A percentile compares a stretch with the other conserved stretches of the same genome.
Evolutionary conservation across 2,329 filamentous ascomycete species (phyloP).

Genomic region (Pyricularia sp.): DNA sequence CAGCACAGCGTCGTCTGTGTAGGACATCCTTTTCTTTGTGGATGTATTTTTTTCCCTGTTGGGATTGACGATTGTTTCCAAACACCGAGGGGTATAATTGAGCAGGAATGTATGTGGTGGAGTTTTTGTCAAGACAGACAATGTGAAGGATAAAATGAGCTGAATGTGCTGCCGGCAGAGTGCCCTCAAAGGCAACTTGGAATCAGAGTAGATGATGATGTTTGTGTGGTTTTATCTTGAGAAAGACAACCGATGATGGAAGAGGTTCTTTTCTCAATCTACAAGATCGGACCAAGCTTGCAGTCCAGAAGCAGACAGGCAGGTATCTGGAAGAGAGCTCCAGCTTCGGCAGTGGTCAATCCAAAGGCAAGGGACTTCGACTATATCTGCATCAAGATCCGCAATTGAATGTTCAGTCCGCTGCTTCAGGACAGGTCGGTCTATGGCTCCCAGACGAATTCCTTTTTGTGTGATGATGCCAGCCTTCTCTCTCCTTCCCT

Average conservation of each 20-base stretch:
- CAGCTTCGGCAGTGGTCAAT: background rate
- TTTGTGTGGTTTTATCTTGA: background rate
- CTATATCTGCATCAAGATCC: conserved; percentile 6
- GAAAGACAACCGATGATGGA: background rate
- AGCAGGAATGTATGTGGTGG: background rate
- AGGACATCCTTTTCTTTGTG: conserved; percentile 58
- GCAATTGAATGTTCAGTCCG: conserved; percentile 3
- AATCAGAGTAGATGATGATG: background rate
- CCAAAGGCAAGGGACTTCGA: background rate
- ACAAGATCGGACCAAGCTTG: background rate
- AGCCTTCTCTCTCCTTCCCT: background rate
- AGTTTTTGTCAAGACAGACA: background rate
- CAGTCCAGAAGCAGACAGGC: background rate
- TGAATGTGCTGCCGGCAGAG: background rate
- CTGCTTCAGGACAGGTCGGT: background rate
- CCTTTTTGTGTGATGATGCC: background rate
- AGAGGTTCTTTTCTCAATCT: background rate
- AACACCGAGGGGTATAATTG: background rate
- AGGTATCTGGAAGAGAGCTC: background rate
- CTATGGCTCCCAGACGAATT: background rate
- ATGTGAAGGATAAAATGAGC: background rate
- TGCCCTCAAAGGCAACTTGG: background rate
- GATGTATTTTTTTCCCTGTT: background rate
- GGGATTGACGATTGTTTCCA: background rate
- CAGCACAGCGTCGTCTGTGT: conserved; percentile 89